Conservation (phyloP, 305 asterid genomes). For the Rubia balearica region DNA sequence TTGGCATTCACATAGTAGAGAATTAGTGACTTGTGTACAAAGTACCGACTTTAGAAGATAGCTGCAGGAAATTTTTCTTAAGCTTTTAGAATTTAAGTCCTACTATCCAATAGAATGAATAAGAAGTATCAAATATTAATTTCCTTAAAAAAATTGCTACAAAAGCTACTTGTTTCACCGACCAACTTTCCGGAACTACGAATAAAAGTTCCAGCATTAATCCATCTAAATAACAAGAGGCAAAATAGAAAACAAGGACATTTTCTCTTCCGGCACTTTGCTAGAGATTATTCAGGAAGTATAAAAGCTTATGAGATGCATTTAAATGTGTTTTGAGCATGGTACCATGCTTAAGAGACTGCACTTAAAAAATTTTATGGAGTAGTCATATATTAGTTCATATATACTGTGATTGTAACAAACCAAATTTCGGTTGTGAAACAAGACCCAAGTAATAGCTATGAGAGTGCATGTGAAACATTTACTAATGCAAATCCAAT, state of each 20-base stretch:
- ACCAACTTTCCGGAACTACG: not conserved
- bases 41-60: not conserved
- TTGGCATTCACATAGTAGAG: constrained; percentile 49
- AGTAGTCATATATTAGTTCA: not conserved
- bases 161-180: not conserved
- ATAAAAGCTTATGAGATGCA: not conserved
- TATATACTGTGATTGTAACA: not conserved
- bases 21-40: not conserved
- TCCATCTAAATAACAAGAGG: not conserved
- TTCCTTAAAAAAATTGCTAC: not conserved
- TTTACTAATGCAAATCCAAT: not conserved
- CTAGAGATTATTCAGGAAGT: not conserved
- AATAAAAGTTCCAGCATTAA: not conserved
- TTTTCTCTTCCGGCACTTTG: not conserved
- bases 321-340: not conserved
- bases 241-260: not conserved
- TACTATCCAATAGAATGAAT: not conserved
- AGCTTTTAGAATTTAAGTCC: not conserved
- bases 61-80: not conserved
- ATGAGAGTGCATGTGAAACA: not conserved
- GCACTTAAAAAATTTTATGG: not conserved
- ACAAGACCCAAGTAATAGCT: not conserved
- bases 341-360: not conserved
- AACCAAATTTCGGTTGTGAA: not conserved
- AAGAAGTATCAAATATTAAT: not conserved